Evolutionary conservation across 768 basidiomycete species (phyloP).

Genomic region (Lactarius akahatsu): DNA sequence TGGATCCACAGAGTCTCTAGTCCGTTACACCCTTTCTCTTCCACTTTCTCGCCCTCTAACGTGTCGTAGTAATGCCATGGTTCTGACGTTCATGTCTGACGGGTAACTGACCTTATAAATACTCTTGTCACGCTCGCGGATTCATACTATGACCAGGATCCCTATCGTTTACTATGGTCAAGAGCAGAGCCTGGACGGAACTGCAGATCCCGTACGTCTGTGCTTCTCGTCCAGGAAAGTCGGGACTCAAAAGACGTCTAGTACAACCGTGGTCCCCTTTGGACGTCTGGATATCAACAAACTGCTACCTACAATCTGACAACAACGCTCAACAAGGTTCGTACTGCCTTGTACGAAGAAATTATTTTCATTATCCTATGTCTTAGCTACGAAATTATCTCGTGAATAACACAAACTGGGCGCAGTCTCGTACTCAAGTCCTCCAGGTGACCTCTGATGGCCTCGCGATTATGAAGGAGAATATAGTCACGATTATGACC

Average conservation of each 20-base stretch:
- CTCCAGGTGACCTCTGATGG: slow-evolving; percentile 50
- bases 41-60: slow-evolving; percentile 18
- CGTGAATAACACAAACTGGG: slow-evolving; percentile 52
- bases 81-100: slow-evolving; percentile 72
- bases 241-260: slow-evolving; percentile 32
- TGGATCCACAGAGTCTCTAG: slow-evolving; percentile 72
- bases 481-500: slow-evolving; percentile 60
- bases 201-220: slow-evolving; percentile 58
- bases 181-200: slow-evolving; percentile 68
- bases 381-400: slow-evolving; percentile 63
- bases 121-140: slow-evolving; percentile 1
- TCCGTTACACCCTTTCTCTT: slow-evolving; percentile 36
- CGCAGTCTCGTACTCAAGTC: slow-evolving; percentile 50
- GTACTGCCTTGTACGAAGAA: slow-evolving; percentile 4
- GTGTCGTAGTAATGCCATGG: slow-evolving; percentile 62
- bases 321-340: slow-evolving; percentile 57
- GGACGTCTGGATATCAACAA: slow-evolving; percentile 64
- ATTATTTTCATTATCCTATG: background rate
- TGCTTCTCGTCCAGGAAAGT: slow-evolving; percentile 9
- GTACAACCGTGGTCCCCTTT: slow-evolving; percentile 75
- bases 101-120: slow-evolving; percentile 40
- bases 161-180: slow-evolving; percentile 83
- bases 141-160: slow-evolving; percentile 41
- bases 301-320: slow-evolving; percentile 59
- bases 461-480: slow-evolving; percentile 65